These are phyloP conservation scores for Abortiporus biennis DNA, from an alignment of 1,284 basidiomycete species.

Conservation along the genomic window DNA sequence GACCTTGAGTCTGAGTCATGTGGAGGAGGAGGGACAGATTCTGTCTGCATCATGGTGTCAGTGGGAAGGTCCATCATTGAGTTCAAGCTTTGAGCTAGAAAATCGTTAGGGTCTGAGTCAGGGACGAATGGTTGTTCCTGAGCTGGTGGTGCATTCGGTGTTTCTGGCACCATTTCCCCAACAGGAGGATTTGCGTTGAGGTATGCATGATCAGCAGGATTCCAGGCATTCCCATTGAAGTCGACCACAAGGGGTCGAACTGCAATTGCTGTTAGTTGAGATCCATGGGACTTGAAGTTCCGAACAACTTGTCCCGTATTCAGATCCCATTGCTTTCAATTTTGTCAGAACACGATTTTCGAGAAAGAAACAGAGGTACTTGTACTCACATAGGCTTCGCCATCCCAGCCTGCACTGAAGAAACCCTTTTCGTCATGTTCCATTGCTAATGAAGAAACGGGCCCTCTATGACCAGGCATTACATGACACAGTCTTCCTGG, in stretches of 20 bases:
- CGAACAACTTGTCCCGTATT: conserved; percentile 84
- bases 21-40: conserved; percentile 5
- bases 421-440: conserved; percentile 79
- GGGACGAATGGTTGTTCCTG: too few relatives aligned
- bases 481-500: conserved; percentile 79
- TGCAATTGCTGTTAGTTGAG: conserved; percentile 81
- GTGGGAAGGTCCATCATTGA: too few relatives aligned
- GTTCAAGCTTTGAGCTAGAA: too few relatives aligned
- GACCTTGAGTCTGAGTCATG: conserved; percentile 58
- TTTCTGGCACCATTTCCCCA: neutral
- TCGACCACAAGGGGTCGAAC: conserved; percentile 60
- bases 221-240: conserved; percentile 23
- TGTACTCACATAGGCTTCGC: conserved; percentile 73
- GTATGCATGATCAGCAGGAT: conserved; percentile 4
- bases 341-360: conserved; percentile 7
- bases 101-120: too few relatives aligned
- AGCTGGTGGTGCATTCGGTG: neutral
- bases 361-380: conserved; percentile 1
- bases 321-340: conserved; percentile 90
- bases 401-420: conserved; percentile 94
- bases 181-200: conserved; percentile 3
- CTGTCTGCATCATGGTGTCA: conserved; percentile 1
- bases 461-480: conserved; percentile 69
- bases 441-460: conserved; percentile 83
- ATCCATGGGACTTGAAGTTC: conserved; percentile 77